These are phyloP conservation scores for Euphrasia arctica DNA, from an alignment of 305 asterid species.

Conservation along the genomic window DNA sequence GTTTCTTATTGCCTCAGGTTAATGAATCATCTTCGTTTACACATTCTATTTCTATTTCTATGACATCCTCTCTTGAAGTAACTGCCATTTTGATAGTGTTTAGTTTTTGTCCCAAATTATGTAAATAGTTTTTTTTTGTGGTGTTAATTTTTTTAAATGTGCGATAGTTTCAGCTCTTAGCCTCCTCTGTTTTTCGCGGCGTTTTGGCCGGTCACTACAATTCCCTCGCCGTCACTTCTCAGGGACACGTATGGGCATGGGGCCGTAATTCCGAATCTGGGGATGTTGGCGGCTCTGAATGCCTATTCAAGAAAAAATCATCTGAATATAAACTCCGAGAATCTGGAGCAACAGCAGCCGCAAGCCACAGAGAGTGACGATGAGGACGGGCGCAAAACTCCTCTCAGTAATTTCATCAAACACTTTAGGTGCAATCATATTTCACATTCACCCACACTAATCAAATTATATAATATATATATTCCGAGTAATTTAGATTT, in stretches of 20 bases:
- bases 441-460: neutral
- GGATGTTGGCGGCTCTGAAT: conserved; percentile 65
- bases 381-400: conserved; percentile 57
- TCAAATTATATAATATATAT: too few species aligned
- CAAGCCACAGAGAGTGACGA: conserved; percentile 55
- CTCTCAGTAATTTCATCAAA: conserved; percentile 39
- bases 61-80: too few species aligned
- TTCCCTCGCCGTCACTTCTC: too few species aligned
- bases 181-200: too few species aligned
- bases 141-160: too few species aligned
- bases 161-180: too few species aligned
- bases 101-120: too few species aligned
- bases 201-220: too few species aligned
- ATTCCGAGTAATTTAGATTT: neutral
- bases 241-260: too few species aligned
- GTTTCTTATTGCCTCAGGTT: conserved; percentile 86
- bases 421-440: too few species aligned
- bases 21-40: neutral
- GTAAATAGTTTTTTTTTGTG: too few species aligned
- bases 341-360: conserved; percentile 46
- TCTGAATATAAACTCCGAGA: conserved; percentile 57
- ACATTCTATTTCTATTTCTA: neutral
- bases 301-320: conserved; percentile 50
- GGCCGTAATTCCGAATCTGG: conserved; percentile 40
- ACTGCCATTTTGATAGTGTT: too few species aligned